phyloP scores from a whole-genome alignment of 1,284 basidiomycete genomes.

The Boletus sp. region DNA sequence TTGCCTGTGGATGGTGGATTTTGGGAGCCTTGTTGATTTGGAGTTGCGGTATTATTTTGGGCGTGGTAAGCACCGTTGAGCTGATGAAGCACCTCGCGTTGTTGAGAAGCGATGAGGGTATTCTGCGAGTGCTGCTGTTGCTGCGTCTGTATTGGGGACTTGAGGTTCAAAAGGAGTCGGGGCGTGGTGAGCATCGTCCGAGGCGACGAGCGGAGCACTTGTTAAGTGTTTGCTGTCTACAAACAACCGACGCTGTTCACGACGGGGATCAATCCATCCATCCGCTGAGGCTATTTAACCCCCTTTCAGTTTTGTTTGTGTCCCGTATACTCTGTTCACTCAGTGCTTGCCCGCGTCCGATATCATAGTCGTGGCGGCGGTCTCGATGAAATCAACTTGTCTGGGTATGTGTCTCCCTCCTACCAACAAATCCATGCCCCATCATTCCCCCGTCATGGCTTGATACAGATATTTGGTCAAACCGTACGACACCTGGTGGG shows the following conservation, averaged over 20 bases:
- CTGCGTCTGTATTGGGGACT: slow-evolving; percentile 25
- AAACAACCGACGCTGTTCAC: slow-evolving; percentile 29
- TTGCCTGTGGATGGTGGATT: slow-evolving; percentile 40
- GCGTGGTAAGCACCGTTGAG: slow-evolving; percentile 26
- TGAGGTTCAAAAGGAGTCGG: slow-evolving; percentile 34
- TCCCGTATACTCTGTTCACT: too few species aligned
- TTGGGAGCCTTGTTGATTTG: slow-evolving; percentile 27
- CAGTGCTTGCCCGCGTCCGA: slow-evolving; percentile 49
- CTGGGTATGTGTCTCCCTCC: slow-evolving; percentile 49
- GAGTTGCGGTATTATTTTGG: slow-evolving; percentile 20
- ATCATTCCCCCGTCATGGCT: background rate
- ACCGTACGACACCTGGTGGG: slow-evolving; percentile 53
- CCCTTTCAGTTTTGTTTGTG: too few species aligned
- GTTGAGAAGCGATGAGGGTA: slow-evolving; percentile 15
- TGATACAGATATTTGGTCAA: slow-evolving; percentile 68
- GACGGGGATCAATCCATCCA: background rate
- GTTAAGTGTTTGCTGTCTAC: slow-evolving; percentile 19
- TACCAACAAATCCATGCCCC: background rate
- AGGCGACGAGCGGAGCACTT: slow-evolving; percentile 15
- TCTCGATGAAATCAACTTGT: slow-evolving; percentile 72
- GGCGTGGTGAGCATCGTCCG: slow-evolving; percentile 34
- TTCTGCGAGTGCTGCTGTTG: background rate
- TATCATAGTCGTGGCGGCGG: slow-evolving; percentile 73
- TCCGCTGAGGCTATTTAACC: too few species aligned
- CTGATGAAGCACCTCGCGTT: slow-evolving; percentile 30